Conservation (phyloP, 768 basidiomycete genomes). For the Mycena epipterygia region DNA sequence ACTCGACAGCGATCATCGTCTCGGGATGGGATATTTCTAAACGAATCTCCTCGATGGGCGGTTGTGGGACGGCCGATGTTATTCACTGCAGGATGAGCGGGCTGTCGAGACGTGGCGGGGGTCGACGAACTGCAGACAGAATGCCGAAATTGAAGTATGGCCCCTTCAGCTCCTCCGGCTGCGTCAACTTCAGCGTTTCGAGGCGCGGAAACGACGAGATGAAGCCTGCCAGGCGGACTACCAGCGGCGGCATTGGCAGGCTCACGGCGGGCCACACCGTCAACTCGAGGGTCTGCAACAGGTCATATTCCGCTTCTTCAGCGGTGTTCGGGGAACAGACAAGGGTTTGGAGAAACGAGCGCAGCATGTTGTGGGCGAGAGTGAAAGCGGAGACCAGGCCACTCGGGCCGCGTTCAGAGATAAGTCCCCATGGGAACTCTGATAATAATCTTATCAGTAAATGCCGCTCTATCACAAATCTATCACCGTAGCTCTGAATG, state of each 20-base stretch:
- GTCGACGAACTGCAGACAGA: neutral
- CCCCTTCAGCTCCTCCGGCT: constrained; percentile 24
- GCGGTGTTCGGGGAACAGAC: neutral
- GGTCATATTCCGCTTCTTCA: constrained; percentile 13
- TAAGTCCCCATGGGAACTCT: neutral
- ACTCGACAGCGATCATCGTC: constrained; percentile 9
- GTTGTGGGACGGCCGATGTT: neutral
- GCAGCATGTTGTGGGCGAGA: constrained; percentile 16
- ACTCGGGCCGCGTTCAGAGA: neutral
- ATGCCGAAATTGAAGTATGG: constrained; percentile 2
- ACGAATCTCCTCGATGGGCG: neutral
- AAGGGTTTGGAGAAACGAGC: constrained; percentile 19
- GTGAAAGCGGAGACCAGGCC: neutral
- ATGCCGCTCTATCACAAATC: too few species aligned
- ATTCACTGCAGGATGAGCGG: constrained; percentile 16
- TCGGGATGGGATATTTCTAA: constrained; percentile 19
- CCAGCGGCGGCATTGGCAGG: too few species aligned
- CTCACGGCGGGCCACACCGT: constrained; percentile 7
- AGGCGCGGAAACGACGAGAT: constrained; percentile 16
- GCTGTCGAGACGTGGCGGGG: constrained; percentile 14
- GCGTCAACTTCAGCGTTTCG: constrained; percentile 24
- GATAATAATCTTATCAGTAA: constrained; percentile 7
- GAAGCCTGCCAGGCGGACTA: neutral
- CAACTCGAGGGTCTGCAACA: neutral
- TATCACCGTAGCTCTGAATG: too few species aligned